These are phyloP conservation scores for Phylloporus sp. DNA, from an alignment of 768 basidiomycete genomes.

Conservation along the genomic window DNA sequence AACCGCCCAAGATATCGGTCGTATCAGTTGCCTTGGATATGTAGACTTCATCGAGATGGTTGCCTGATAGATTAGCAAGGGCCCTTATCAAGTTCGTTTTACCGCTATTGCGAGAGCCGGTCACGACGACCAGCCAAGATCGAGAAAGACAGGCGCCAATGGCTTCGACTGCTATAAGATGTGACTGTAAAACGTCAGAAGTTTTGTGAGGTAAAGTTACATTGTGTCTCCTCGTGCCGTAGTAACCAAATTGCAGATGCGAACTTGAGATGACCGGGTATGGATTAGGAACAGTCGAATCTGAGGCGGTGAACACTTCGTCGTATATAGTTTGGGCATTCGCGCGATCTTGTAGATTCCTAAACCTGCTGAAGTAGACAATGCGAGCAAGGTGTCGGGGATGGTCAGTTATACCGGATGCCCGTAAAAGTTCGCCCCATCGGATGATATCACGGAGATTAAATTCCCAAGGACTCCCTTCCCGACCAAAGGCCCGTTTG, in stretches of 20 bases:
- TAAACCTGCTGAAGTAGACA: constrained; percentile 84
- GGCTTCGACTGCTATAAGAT: constrained; percentile 66
- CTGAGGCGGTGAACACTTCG: constrained; percentile 38
- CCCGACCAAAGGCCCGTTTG: constrained; percentile 62
- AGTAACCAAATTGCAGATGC: constrained; percentile 64
- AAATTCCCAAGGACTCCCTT: constrained; percentile 96
- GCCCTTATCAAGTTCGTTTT: constrained; percentile 73
- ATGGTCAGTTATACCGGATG: constrained; percentile 32
- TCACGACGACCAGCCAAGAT: constrained; percentile 87
- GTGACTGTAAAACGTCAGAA: constrained; percentile 52
- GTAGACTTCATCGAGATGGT: constrained; percentile 61
- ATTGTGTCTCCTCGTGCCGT: constrained; percentile 33
- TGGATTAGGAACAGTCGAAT: constrained; percentile 35
- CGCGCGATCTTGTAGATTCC: constrained; percentile 60
- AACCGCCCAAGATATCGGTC: constrained; percentile 89
- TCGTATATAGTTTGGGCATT: constrained; percentile 52
- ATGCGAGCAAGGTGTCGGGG: constrained; percentile 62
- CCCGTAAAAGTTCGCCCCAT: constrained; percentile 63
- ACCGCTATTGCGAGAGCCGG: constrained; percentile 67
- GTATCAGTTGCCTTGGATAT: constrained; percentile 89
- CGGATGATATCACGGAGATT: constrained; percentile 92
- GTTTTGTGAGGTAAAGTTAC: constrained; percentile 36
- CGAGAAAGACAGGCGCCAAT: constrained; percentile 67
- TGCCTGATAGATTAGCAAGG: constrained; percentile 68
- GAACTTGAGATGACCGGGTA: constrained; percentile 36